Evolutionary conservation across 2,329 filamentous ascomycete species (phyloP), one percentile per base, ranked within the genome.

Genomic region (Fusarium nodosum): DNA sequence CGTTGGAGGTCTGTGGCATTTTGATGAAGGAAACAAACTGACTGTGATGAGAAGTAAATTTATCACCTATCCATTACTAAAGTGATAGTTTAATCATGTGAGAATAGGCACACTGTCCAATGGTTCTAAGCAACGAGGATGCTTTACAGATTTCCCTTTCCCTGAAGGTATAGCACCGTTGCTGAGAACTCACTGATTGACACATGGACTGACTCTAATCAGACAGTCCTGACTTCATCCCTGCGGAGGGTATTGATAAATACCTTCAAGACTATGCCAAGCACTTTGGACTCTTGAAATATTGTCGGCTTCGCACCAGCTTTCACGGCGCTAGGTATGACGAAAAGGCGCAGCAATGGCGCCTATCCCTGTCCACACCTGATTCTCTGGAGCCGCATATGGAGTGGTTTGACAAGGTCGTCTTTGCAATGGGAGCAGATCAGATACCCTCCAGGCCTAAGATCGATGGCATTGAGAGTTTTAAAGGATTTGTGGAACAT

Each of bases 81-180:
- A 36, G 31, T 39, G n/a, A 7, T 36, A 31, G 4, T 48, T 31
- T 50, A 34, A 50, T 18, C 11, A n/a, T 34, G 5, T 24, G 20
- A 9, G 13, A 41, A 57, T 15, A 57, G 55, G 28, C 7, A 57
- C 55, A 1, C 22, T 57, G 12, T 57, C 55, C 13, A 57, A 57
- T 28, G 55, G 55, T 11, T 57, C 55, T 16, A 57, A 57, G 30
- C 55, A 57, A 30, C 26, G 55, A 34, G 55, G 55, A 12, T 57
- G 55, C 22, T 57, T 57, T 9, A 63, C 60, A 7, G 60, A 63
- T 28, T 63, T 63, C 18, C 56, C 60, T 5, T 60, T 63, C 26
- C 60, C 60, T 12, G 30, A 63, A 31, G 50, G 60, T 54, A 54
- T 28, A 15, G 0, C 13, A 2, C 3, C n/a, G 2, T 18, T 8